Evolutionary conservation across 164 flowering plant genomes (phyloP).

Genomic region (Nymphaea colorata): DNA sequence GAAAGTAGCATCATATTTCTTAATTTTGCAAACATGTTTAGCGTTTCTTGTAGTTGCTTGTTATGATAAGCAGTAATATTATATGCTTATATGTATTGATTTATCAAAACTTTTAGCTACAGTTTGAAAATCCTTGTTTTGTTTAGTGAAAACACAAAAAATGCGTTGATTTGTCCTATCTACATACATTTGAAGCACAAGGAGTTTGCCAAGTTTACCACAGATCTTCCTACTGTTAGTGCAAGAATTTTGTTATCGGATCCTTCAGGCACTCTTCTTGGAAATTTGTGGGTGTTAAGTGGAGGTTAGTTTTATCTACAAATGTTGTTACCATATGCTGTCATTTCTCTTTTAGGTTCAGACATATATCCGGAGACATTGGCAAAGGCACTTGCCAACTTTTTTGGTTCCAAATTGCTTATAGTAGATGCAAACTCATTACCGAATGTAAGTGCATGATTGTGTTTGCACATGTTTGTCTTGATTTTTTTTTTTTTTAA

Average conservation of each 20-base stretch:
- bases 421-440: slow-evolving; percentile 60
- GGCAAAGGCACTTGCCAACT: slow-evolving; percentile 77
- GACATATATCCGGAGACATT: slow-evolving; percentile 87
- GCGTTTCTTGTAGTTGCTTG: no score
- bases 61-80: background rate
- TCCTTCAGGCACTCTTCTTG: slow-evolving; percentile 55
- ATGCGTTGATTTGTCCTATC: slow-evolving; percentile 60
- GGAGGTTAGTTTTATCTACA: background rate
- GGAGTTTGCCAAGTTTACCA: slow-evolving; percentile 36
- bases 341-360: slow-evolving; percentile 47
- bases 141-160: slow-evolving; percentile 77
- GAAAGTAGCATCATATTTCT: no score
- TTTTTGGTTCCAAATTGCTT: slow-evolving; percentile 68
- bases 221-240: slow-evolving; percentile 51
- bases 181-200: slow-evolving; percentile 58
- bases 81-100: background rate
- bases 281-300: background rate
- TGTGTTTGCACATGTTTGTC: no score
- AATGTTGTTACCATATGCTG: background rate
- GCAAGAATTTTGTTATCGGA: slow-evolving; percentile 84
- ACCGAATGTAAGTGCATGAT: slow-evolving; percentile 56
- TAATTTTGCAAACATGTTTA: no score
- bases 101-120: background rate
- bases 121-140: background rate
- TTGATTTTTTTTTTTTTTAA: background rate